phyloP scores from a whole-genome alignment of 768 basidiomycete genomes.

The Thelephora ganbajun region DNA sequence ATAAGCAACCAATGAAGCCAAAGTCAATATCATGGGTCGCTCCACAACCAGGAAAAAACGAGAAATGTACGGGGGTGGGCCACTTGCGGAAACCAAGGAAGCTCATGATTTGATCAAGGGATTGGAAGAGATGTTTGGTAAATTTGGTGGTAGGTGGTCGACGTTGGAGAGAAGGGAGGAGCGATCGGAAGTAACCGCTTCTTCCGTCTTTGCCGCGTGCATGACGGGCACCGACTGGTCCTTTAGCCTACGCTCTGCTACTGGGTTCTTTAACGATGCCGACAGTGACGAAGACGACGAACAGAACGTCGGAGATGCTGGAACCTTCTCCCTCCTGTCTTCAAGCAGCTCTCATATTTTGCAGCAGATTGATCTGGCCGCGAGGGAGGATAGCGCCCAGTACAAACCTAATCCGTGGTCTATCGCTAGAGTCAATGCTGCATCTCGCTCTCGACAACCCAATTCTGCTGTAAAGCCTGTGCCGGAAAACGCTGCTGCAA shows the following conservation, averaged over 20 bases:
- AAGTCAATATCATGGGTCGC: neutral
- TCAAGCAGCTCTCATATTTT: constrained; percentile 18
- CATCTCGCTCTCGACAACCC: constrained; percentile 23
- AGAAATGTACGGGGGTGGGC: constrained; percentile 54
- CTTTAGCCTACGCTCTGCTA: constrained; percentile 13
- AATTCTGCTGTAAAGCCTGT: neutral
- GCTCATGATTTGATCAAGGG: constrained; percentile 30
- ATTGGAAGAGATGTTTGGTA: neutral
- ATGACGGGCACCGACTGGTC: constrained; percentile 15
- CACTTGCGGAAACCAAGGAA: constrained; percentile 74
- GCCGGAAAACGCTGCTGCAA: neutral
- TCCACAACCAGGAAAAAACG: neutral
- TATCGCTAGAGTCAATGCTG: constrained; percentile 70
- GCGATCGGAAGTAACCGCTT: neutral
- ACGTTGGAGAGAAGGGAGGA: neutral
- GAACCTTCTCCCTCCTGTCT: neutral
- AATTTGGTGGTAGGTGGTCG: neutral
- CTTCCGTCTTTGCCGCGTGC: constrained; percentile 1
- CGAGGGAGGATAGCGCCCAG: constrained; percentile 42
- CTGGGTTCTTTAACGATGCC: constrained; percentile 10
- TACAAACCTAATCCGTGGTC: constrained; percentile 73
- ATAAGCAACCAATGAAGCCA: constrained; percentile 8
- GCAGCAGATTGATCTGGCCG: constrained; percentile 44
- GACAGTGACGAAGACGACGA: constrained; percentile 12
- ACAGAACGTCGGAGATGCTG: constrained; percentile 6